Evolutionary conservation across 805 yeast species (phyloP).

Genomic region (Cyberlindnera nakhonratchasimensis): DNA sequence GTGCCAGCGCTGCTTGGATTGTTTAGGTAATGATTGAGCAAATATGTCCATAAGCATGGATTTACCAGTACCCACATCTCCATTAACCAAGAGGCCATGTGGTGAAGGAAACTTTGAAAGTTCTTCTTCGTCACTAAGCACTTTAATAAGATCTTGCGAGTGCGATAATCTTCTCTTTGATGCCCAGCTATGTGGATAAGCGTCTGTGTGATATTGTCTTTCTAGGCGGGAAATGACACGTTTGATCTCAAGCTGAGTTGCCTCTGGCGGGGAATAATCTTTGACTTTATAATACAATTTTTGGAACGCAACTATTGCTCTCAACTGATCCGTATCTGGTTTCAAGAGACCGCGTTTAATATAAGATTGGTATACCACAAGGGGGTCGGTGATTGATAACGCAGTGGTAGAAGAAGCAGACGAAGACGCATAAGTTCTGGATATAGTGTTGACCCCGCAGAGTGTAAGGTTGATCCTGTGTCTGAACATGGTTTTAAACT

Average conservation of each 20-base stretch:
- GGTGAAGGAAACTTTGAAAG: slow-evolving; percentile 52
- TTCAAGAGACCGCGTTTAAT: slow-evolving; percentile 48
- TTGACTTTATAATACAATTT: slow-evolving; percentile 53
- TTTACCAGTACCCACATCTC: slow-evolving; percentile 74
- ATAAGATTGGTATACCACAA: slow-evolving; percentile 49
- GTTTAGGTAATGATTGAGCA: slow-evolving; percentile 60
- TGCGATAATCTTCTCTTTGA: slow-evolving; percentile 8
- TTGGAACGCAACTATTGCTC: slow-evolving; percentile 61
- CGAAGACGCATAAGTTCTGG: background rate
- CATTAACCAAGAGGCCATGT: slow-evolving; percentile 59
- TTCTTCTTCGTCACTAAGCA: slow-evolving; percentile 60
- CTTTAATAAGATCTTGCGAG: slow-evolving; percentile 40
- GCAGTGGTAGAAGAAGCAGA: slow-evolving; percentile 9
- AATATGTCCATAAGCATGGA: slow-evolving; percentile 72
- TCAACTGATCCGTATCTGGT: slow-evolving; percentile 56
- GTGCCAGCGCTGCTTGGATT: slow-evolving; percentile 66
- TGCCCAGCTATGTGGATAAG: background rate
- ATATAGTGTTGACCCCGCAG: background rate
- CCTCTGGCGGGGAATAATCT: slow-evolving; percentile 49
- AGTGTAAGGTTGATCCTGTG: background rate
- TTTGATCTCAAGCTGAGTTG: slow-evolving; percentile 9
- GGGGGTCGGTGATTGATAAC: slow-evolving; percentile 60
- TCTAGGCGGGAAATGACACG: slow-evolving; percentile 12
- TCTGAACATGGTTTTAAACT: background rate
- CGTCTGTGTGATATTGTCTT: slow-evolving; percentile 1